A percentile compares a stretch with the other conserved stretches of the same genome.
phyloP scores from a whole-genome alignment of 2,329 filamentous ascomycete species.

The Macrophomina tecta region DNA sequence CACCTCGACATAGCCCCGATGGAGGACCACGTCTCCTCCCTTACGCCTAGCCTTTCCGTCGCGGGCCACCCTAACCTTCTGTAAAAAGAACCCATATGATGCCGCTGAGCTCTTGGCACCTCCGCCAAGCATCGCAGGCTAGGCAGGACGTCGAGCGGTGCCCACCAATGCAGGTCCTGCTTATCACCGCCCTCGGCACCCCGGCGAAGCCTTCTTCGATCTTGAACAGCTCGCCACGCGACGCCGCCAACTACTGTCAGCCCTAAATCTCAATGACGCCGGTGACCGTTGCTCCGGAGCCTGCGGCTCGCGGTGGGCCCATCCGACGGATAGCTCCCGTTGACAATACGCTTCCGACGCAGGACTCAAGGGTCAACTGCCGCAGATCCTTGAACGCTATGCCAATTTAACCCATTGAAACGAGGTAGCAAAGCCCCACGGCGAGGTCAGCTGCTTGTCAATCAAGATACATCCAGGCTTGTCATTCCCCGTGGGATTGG shows the following conservation, averaged over 20 bases:
- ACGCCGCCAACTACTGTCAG: constrained; percentile 7
- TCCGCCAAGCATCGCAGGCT: constrained; percentile 23
- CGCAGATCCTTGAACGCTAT: constrained; percentile 24
- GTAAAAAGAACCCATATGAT: constrained; percentile 7
- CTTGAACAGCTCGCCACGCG: constrained; percentile 1
- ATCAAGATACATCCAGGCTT: constrained; percentile 17
- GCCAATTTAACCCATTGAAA: constrained; percentile 22
- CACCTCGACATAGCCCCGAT: constrained; percentile 8
- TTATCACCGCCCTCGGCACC: background rate
- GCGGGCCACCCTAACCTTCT: background rate
- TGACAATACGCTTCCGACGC: constrained; percentile 10
- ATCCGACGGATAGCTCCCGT: constrained; percentile 15
- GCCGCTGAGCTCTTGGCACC: constrained; percentile 14
- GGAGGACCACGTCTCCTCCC: constrained; percentile 6
- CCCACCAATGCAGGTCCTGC: constrained; percentile 10
- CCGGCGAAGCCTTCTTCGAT: background rate
- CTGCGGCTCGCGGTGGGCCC: constrained; percentile 18
- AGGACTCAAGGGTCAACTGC: constrained; percentile 1
- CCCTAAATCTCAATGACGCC: constrained; percentile 25
- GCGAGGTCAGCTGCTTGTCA: constrained; percentile 23
- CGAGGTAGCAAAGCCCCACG: constrained; percentile 20
- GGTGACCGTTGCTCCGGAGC: constrained; percentile 12
- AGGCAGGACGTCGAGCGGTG: constrained; percentile 13
- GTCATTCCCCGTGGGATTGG: background rate
- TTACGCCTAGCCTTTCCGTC: background rate